Conservation (phyloP, 352 stramenopile genomes). For the Phytophthora hybrid region DNA sequence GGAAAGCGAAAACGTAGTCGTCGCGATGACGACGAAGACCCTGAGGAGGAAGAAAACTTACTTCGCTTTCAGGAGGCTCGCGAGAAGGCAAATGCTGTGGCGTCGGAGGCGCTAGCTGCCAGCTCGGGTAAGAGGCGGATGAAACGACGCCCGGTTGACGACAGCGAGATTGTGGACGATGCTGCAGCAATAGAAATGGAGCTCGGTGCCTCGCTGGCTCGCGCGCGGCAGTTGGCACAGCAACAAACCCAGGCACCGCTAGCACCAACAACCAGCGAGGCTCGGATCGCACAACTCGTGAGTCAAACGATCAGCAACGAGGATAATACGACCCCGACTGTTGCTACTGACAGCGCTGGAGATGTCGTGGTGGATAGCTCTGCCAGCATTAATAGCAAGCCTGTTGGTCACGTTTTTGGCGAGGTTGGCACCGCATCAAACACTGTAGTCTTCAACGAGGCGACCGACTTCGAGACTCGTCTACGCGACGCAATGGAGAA, state of each 20-base stretch:
- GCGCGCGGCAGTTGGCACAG: conserved; percentile 65
- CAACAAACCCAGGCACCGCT: conserved; percentile 35
- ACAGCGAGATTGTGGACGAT: conserved; percentile 59
- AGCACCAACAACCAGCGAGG: conserved; percentile 49
- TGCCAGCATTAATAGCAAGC: conserved; percentile 24
- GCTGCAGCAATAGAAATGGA: conserved; percentile 72
- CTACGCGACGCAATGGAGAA: conserved; percentile 83
- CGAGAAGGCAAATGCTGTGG: conserved; percentile 63
- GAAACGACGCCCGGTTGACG: conserved; percentile 51
- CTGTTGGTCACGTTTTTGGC: conserved; percentile 59
- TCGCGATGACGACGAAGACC: conserved; percentile 42
- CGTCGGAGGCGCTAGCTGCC: conserved; percentile 51
- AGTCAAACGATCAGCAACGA: conserved; percentile 50
- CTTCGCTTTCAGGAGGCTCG: conserved; percentile 78
- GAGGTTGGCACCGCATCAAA: conserved; percentile 42
- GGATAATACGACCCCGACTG: conserved; percentile 23
- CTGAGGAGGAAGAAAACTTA: conserved; percentile 61
- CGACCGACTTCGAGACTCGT: conserved; percentile 84
- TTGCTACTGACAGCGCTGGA: conserved; percentile 18
- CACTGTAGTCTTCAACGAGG: conserved; percentile 84
- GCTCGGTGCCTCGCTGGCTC: conserved; percentile 79
- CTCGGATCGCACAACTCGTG: conserved; percentile 68
- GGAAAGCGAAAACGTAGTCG: conserved; percentile 57
- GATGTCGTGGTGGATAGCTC: conserved; percentile 18
- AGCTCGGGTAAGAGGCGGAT: conserved; percentile 40